Evolutionary conservation across 257 asterid genomes (phyloP).

Genomic region (Pogostemon cablin): DNA sequence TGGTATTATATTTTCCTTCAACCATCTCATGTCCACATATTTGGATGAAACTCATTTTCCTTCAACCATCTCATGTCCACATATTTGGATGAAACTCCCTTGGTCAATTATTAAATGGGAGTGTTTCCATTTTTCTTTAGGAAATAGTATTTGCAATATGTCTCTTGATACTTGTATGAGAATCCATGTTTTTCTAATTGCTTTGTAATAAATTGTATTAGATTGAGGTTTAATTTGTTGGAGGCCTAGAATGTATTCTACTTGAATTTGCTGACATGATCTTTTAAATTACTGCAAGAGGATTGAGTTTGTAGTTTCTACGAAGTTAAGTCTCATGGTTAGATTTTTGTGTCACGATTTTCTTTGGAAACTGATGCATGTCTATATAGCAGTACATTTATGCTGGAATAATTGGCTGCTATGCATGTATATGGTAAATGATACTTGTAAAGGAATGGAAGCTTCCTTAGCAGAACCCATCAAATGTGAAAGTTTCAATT

Average conservation of each 20-base stretch:
- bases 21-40: background rate
- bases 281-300: slow-evolving; percentile 2
- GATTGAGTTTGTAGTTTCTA: background rate
- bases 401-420: slow-evolving; percentile 5
- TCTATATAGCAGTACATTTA: background rate
- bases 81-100: slow-evolving; percentile 6
- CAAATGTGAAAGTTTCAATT: background rate
- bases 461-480: background rate
- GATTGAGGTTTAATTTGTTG: background rate
- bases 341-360: slow-evolving; percentile 5
- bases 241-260: background rate
- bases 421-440: background rate
- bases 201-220: background rate
- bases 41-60: background rate
- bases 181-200: slow-evolving; percentile 3
- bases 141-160: background rate
- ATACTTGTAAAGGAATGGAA: slow-evolving; percentile 7
- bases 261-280: background rate
- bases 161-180: background rate
- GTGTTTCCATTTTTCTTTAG: background rate
- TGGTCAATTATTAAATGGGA: background rate
- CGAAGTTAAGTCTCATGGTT: background rate
- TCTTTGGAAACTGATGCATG: background rate
- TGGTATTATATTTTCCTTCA: background rate
- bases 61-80: background rate